Conservation (phyloP, 352 stramenopile species). For the Pythium diclinum region DNA sequence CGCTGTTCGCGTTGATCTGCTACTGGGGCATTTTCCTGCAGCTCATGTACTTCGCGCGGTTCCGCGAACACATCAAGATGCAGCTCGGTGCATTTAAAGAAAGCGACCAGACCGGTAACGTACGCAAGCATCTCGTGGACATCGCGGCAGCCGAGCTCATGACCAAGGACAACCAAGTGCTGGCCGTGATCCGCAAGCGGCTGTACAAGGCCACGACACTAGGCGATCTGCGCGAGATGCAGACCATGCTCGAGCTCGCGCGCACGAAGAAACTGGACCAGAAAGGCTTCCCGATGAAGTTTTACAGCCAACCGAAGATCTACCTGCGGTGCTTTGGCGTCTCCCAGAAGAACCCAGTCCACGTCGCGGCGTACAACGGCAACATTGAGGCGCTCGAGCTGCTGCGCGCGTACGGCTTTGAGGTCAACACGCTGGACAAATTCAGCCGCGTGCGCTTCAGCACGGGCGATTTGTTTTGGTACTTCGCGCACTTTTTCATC, state of each 20-base stretch:
- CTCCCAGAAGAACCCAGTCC: constrained; percentile 78
- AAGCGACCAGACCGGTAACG: constrained; percentile 68
- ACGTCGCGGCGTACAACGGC: constrained; percentile 70
- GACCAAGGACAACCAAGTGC: constrained; percentile 48
- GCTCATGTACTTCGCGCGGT: constrained; percentile 68
- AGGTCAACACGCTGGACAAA: constrained; percentile 69
- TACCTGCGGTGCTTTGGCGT: constrained; percentile 57
- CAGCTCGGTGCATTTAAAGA: constrained; percentile 77
- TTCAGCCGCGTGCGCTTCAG: constrained; percentile 74
- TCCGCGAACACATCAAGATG: constrained; percentile 85
- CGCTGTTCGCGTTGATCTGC: constrained; percentile 44
- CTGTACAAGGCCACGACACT: constrained; percentile 73
- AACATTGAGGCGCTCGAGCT: constrained; percentile 69
- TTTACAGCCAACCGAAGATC: constrained; percentile 46
- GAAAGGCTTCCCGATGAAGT: constrained; percentile 55
- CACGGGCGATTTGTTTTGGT: constrained; percentile 81
- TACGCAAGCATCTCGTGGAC: constrained; percentile 66
- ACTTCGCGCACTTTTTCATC: constrained; percentile 75
- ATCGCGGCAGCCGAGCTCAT: constrained; percentile 50
- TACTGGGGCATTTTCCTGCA: constrained; percentile 64
- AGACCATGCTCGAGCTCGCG: constrained; percentile 53
- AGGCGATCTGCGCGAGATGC: constrained; percentile 63
- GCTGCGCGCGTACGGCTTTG: constrained; percentile 50
- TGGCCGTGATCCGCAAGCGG: constrained; percentile 57
- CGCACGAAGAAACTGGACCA: constrained; percentile 37